phyloP scores from a whole-genome alignment of 257 asterid genomes.

The Solanum sitiens region DNA sequence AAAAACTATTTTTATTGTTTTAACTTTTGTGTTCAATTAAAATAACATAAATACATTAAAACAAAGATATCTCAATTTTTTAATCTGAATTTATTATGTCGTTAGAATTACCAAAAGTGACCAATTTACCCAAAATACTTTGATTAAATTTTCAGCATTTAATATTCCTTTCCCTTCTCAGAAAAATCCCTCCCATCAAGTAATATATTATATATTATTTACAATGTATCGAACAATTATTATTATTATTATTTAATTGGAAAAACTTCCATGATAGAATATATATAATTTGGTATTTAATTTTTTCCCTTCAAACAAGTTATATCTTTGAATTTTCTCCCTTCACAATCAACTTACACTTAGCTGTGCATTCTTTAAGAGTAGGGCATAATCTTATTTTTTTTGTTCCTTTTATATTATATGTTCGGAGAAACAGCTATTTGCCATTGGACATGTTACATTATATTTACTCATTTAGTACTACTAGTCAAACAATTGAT shows the following conservation, averaged over 20 bases:
- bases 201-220: too few relatives aligned
- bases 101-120: neutral
- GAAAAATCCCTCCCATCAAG: neutral
- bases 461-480: neutral
- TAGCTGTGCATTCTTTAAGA: neutral
- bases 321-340: too few relatives aligned
- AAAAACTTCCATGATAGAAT: neutral
- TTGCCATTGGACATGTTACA: neutral
- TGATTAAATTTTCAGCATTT: neutral
- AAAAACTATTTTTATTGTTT: too few relatives aligned
- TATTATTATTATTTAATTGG: too few relatives aligned
- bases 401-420: neutral
- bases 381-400: neutral
- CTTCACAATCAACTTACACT: neutral
- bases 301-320: too few relatives aligned
- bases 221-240: too few relatives aligned
- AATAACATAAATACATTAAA: too few relatives aligned
- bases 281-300: neutral
- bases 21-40: too few relatives aligned
- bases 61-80: too few relatives aligned
- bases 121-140: neutral
- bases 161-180: neutral
- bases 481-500: constrained; percentile 5
- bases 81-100: too few relatives aligned
- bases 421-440: neutral